Percentiles rank a stretch among this genome's conserved stretches.
Conservation (phyloP, 371 early-diverging fungal species). For the Dinochytrium kinnereticum region DNA sequence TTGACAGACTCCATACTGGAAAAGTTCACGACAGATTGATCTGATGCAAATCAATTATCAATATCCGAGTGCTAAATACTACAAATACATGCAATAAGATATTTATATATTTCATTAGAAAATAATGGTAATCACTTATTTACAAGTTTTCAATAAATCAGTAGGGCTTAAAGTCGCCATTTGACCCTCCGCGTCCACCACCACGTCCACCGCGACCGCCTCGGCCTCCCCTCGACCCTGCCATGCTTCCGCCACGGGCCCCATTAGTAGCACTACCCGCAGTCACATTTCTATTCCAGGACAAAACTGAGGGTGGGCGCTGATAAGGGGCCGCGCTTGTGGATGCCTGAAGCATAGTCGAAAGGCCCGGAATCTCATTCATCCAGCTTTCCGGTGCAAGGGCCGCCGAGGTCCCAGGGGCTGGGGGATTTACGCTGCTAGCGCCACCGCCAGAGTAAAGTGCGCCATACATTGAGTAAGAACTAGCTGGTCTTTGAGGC, state of each 20-base stretch:
- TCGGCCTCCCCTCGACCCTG: not conserved
- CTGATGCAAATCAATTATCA: no score
- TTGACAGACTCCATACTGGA: not conserved
- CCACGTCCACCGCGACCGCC: not conserved
- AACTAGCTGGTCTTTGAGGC: no score
- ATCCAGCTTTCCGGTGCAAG: slow-evolving; percentile 6
- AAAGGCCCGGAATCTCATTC: slow-evolving; percentile 1
- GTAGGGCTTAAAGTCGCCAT: slow-evolving; percentile 4
- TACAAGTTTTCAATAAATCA: no score
- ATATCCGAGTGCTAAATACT: no score
- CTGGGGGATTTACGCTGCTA: not conserved
- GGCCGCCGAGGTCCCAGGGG: not conserved
- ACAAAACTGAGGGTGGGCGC: not conserved
- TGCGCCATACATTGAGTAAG: not conserved
- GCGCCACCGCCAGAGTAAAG: not conserved
- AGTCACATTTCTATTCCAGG: slow-evolving; percentile 3
- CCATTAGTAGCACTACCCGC: not conserved
- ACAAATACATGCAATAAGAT: no score
- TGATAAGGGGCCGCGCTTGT: not conserved
- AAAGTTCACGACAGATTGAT: no score
- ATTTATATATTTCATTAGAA: no score
- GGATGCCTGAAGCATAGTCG: not conserved
- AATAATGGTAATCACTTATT: no score
- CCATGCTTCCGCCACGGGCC: not conserved
- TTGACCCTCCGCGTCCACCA: not conserved